A percentile compares a stretch with the other conserved stretches of the same genome.
phyloP scores from a whole-genome alignment of 78 protist genomes.

The Mastigamoeba balamuthi region DNA sequence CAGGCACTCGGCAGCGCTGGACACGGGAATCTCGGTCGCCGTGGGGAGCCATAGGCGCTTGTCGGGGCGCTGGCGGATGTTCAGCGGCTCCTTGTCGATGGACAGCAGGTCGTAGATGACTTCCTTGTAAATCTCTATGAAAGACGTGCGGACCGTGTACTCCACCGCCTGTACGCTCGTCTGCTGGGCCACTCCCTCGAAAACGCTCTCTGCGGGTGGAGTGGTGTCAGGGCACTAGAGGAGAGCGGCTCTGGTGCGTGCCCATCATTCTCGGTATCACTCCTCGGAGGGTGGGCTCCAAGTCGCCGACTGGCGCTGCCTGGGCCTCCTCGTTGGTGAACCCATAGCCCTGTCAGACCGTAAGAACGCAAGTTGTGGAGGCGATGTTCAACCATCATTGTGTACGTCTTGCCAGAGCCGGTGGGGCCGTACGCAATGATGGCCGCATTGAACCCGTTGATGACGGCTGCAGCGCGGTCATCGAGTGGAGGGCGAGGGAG shows the following conservation, averaged over 20 bases:
- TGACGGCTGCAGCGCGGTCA: neutral
- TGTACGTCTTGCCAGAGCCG: constrained; percentile 46
- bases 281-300: constrained; percentile 11
- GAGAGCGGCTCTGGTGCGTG: neutral
- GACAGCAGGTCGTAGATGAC: constrained; percentile 15
- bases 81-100: neutral
- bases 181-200: neutral
- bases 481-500: neutral
- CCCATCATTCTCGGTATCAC: constrained; percentile 11
- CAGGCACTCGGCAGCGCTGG: neutral
- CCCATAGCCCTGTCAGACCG: neutral
- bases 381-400: constrained; percentile 1
- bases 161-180: neutral
- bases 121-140: constrained; percentile 14
- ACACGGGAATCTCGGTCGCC: neutral
- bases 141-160: neutral
- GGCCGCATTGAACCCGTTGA: constrained; percentile 29
- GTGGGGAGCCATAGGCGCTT: neutral
- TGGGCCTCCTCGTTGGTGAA: neutral
- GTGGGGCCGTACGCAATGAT: constrained; percentile 40
- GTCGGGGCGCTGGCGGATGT: neutral
- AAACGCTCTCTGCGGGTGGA: neutral
- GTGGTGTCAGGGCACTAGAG: neutral
- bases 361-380: neutral
- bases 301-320: neutral